phyloP scores from a whole-genome alignment of 176 grass and related monocot genomes.

The Thalia dealbata region DNA sequence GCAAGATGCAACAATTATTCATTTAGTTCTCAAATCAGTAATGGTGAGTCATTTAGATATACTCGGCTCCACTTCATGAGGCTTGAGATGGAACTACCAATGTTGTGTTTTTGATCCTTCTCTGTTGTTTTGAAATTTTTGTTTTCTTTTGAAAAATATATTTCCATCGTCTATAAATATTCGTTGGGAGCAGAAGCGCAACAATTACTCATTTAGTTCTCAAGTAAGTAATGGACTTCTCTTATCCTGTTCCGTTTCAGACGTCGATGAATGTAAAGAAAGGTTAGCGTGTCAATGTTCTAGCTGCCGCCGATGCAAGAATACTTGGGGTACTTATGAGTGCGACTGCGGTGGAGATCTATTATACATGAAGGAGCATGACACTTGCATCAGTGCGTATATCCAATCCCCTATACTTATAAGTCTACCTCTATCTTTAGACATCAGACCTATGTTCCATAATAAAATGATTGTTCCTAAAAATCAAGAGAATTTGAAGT shows the following conservation, averaged over 20 bases:
- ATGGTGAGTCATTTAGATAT: too few species aligned
- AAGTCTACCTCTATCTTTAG: too few species aligned
- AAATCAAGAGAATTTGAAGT: neutral
- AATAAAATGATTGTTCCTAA: neutral
- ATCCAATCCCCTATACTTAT: neutral
- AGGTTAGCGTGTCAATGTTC: constrained; percentile 72
- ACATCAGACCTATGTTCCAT: too few species aligned
- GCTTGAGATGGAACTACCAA: too few species aligned
- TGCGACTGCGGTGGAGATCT: constrained; percentile 60
- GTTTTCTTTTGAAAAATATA: too few species aligned
- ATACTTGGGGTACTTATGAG: constrained; percentile 87
- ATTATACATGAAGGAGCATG: constrained; percentile 89
- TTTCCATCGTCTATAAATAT: neutral
- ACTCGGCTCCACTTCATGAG: too few species aligned
- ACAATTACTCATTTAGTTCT: neutral
- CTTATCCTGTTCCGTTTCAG: constrained; percentile 26
- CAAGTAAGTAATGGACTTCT: neutral
- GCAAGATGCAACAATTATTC: neutral
- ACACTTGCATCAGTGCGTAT: constrained; percentile 86
- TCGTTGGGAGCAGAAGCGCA: neutral
- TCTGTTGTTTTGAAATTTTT: too few species aligned
- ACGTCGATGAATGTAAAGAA: constrained; percentile 92
- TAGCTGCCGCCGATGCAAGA: constrained; percentile 84
- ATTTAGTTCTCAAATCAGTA: neutral
- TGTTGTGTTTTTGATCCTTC: too few species aligned